Percentiles rank a stretch among this genome's conserved stretches.
Evolutionary conservation across 495 filamentous ascomycete genomes (phyloP).

Genomic region (Penicillium simplicissimum): DNA sequence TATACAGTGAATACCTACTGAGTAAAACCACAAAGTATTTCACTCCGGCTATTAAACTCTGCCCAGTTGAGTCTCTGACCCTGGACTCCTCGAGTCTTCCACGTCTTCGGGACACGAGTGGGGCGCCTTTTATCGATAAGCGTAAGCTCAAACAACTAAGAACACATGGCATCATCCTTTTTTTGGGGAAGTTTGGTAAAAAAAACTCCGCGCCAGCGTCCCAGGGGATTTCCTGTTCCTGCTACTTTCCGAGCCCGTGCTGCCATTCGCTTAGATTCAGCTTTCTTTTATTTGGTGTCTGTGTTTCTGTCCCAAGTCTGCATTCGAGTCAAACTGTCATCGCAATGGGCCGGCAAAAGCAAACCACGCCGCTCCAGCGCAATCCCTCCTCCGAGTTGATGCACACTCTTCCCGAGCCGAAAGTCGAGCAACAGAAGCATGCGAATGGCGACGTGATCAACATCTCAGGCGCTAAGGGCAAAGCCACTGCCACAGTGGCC

Average conservation of each 20-base stretch:
- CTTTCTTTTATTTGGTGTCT: not conserved
- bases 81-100: slow-evolving; percentile 5
- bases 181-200: slow-evolving; percentile 7
- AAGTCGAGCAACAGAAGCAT: slow-evolving; percentile 26
- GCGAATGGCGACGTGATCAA: slow-evolving; percentile 27
- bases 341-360: slow-evolving; percentile 72
- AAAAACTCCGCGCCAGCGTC: slow-evolving; percentile 8
- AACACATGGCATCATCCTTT: slow-evolving; percentile 46
- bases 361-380: slow-evolving; percentile 64
- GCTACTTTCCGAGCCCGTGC: not conserved
- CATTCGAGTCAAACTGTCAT: not conserved
- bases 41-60: no score
- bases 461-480: slow-evolving; percentile 42
- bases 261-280: not conserved
- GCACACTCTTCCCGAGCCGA: slow-evolving; percentile 36
- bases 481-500: slow-evolving; percentile 27
- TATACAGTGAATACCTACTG: no score
- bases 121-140: slow-evolving; percentile 27
- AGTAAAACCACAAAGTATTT: no score
- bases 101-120: slow-evolving; percentile 22
- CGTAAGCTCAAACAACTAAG: slow-evolving; percentile 26
- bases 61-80: no score
- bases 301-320: not conserved
- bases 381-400: slow-evolving; percentile 64
- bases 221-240: not conserved